Percentiles rank a stretch among this genome's conserved stretches.
Conservation (phyloP, 495 filamentous ascomycete species). For the Lasiosphaeris hirsuta region DNA sequence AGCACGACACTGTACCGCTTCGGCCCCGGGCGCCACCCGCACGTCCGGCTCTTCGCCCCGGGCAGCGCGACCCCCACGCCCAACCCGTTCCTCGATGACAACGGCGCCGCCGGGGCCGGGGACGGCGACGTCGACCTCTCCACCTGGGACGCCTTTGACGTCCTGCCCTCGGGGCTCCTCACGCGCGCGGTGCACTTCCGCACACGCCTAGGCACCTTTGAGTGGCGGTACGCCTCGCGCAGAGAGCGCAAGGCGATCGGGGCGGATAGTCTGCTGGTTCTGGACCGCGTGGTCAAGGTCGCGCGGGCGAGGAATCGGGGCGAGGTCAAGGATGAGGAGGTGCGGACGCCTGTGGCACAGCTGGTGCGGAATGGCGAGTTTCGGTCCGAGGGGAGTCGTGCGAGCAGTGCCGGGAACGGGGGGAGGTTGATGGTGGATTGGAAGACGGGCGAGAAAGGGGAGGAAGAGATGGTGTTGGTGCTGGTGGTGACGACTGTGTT, state of each 20-base stretch:
- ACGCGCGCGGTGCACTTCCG: constrained; percentile 39
- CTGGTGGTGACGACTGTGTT: constrained; percentile 52
- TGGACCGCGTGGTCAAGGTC: constrained; percentile 29
- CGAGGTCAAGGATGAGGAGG: constrained; percentile 15
- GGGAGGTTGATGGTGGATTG: constrained; percentile 46
- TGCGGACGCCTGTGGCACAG: constrained; percentile 39
- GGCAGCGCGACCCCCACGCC: constrained; percentile 23
- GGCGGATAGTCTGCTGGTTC: constrained; percentile 34
- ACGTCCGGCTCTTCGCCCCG: constrained; percentile 20
- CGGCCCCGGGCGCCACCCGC: constrained; percentile 40
- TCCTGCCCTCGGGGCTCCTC: constrained; percentile 32
- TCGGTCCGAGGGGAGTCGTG: constrained; percentile 40
- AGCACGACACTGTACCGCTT: constrained; percentile 49
- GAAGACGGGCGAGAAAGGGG: constrained; percentile 12
- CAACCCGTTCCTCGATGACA: constrained; percentile 6
- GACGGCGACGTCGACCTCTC: not conserved
- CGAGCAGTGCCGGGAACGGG: constrained; percentile 49
- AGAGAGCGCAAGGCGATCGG: constrained; percentile 28
- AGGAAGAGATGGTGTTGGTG: constrained; percentile 36
- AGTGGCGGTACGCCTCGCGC: constrained; percentile 48
- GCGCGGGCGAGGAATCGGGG: constrained; percentile 1
- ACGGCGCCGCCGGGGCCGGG: not conserved
- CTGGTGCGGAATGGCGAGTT: constrained; percentile 42
- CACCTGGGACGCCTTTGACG: constrained; percentile 29
- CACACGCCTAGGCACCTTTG: constrained; percentile 38